These are phyloP conservation scores for Gaertneriomyces sp. DNA, from an alignment of 192 early-diverging fungal genomes.

Conservation along the genomic window DNA sequence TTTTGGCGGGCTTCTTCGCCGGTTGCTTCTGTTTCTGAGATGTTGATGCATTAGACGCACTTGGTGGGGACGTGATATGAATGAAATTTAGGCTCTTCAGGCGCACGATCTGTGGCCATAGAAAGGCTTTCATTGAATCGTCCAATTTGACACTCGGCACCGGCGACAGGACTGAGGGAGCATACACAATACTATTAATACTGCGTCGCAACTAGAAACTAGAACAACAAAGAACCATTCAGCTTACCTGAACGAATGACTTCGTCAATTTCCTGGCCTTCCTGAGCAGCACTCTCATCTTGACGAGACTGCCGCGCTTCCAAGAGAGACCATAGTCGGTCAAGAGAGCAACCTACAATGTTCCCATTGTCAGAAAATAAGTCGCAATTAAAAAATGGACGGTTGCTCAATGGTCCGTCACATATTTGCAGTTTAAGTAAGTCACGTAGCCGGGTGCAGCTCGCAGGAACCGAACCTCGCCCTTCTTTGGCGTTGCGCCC, in stretches of 20 bases:
- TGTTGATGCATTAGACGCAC: not conserved
- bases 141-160: constrained; percentile 8
- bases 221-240: too few species aligned
- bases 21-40: constrained; percentile 17
- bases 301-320: constrained; percentile 29
- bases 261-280: not conserved
- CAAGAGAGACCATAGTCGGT: constrained; percentile 34
- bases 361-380: not conserved
- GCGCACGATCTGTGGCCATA: constrained; percentile 9
- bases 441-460: too few species aligned
- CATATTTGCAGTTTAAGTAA: not conserved
- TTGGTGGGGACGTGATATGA: not conserved
- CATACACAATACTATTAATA: too few species aligned
- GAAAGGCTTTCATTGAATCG: constrained; percentile 11
- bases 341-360: constrained; percentile 31
- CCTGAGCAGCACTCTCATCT: not conserved
- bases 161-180: too few species aligned
- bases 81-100: constrained; percentile 1
- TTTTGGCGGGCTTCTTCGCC: constrained; percentile 4
- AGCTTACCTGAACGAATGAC: not conserved
- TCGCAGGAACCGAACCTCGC: too few species aligned
- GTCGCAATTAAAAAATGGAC: not conserved
- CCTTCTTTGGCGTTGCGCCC: too few species aligned
- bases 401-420: not conserved
- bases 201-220: too few species aligned